Conservation (phyloP, 2,329 filamentous ascomycete species). For the Curvularia sp. region DNA sequence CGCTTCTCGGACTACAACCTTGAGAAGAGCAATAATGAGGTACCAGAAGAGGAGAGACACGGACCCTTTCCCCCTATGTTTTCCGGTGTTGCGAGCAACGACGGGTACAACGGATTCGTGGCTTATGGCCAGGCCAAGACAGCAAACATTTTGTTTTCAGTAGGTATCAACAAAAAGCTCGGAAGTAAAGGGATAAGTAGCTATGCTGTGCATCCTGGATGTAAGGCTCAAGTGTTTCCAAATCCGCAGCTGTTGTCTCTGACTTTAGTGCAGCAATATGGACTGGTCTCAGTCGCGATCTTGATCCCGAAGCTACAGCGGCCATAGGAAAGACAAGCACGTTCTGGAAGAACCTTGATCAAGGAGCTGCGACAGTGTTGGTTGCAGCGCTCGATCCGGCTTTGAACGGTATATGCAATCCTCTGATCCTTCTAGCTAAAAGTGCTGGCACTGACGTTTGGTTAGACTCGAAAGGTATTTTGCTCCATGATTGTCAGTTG, state of each 20-base stretch:
- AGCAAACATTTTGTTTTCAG: slow-evolving; percentile 42
- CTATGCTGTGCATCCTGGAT: slow-evolving; percentile 45
- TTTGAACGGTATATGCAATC: slow-evolving; percentile 26
- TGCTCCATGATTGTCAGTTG: slow-evolving; percentile 41
- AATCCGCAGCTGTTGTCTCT: slow-evolving; percentile 1
- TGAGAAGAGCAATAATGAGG: slow-evolving; percentile 29
- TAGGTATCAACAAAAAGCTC: slow-evolving; percentile 31
- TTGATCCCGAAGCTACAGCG: slow-evolving; percentile 37
- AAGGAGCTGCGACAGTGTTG: slow-evolving; percentile 40
- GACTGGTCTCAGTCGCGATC: slow-evolving; percentile 37
- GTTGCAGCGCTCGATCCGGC: slow-evolving; percentile 45
- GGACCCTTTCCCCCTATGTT: slow-evolving; percentile 30
- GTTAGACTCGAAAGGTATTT: slow-evolving; percentile 32
- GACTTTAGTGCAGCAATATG: slow-evolving; percentile 34
- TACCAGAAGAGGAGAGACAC: slow-evolving; percentile 37
- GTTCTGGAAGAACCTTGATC: slow-evolving; percentile 47
- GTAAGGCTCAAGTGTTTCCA: slow-evolving; percentile 24
- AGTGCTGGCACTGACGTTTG: not conserved
- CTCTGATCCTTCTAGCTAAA: not conserved
- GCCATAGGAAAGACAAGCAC: slow-evolving; percentile 34
- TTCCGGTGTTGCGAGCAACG: slow-evolving; percentile 10
- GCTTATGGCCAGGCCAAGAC: slow-evolving; percentile 45
- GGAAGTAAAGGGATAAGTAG: slow-evolving; percentile 33
- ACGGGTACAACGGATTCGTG: slow-evolving; percentile 38
- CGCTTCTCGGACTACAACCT: slow-evolving; percentile 57